phyloP scores from a whole-genome alignment of 2,329 filamentous ascomycete genomes.

The Colletotrichum lindemuthianum region DNA sequence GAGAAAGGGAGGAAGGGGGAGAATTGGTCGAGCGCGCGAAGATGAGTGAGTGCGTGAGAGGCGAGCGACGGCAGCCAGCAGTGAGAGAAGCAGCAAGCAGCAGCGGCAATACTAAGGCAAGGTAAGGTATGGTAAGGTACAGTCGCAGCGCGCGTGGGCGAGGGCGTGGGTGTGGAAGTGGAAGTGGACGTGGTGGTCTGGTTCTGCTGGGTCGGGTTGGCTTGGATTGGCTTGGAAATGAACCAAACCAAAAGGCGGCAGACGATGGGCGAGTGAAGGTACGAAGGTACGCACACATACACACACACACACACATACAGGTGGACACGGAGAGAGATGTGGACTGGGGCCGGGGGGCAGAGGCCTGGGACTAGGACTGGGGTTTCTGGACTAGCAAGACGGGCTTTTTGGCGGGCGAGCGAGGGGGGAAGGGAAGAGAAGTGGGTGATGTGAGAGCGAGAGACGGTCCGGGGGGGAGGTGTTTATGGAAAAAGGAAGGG shows the following conservation, averaged over 20 bases:
- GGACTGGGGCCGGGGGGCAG: neutral
- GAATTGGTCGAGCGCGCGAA: slow-evolving; percentile 24
- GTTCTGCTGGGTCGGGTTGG: neutral
- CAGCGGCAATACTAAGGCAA: slow-evolving; percentile 22
- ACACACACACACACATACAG: too few relatives aligned
- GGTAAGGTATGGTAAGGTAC: slow-evolving; percentile 5
- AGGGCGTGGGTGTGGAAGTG: slow-evolving; percentile 9
- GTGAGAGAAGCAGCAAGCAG: slow-evolving; percentile 18
- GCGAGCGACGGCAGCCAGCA: slow-evolving; percentile 19
- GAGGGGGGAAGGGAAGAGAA: neutral
- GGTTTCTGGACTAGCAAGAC: slow-evolving; percentile 8
- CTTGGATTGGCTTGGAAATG: neutral
- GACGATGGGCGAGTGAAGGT: slow-evolving; percentile 32
- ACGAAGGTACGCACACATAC: slow-evolving; percentile 1
- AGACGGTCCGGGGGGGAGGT: slow-evolving; percentile 23
- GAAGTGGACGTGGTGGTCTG: slow-evolving; percentile 1
- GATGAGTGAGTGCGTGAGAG: slow-evolving; percentile 17
- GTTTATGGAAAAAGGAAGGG: slow-evolving; percentile 23
- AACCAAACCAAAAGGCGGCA: slow-evolving; percentile 20
- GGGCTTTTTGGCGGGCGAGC: slow-evolving; percentile 5
- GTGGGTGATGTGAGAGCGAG: slow-evolving; percentile 1
- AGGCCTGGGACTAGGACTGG: too few relatives aligned
- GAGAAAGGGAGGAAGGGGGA: slow-evolving; percentile 39
- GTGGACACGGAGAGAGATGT: neutral
- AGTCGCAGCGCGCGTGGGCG: slow-evolving; percentile 26